These are phyloP conservation scores for Hyaloscypha hepaticicola DNA, from an alignment of 495 filamentous ascomycete species.

Conservation along the genomic window DNA sequence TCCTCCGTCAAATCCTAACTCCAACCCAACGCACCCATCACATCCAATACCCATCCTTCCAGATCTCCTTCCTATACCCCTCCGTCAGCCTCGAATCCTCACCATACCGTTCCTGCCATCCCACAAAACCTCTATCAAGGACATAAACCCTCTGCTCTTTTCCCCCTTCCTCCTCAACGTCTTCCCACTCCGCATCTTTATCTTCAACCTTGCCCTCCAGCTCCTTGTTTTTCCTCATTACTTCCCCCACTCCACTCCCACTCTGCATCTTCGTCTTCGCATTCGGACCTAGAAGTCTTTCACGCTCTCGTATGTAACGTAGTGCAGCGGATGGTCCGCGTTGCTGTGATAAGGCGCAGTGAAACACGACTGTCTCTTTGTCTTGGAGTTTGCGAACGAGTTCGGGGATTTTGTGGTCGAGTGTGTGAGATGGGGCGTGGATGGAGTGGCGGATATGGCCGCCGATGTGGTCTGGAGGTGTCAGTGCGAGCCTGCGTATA, in stretches of 20 bases:
- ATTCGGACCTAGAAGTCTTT: conserved; percentile 40
- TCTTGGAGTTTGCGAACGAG: conserved; percentile 75
- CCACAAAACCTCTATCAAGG: conserved; percentile 81
- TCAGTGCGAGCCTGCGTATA: background rate
- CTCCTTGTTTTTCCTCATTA: conserved; percentile 23
- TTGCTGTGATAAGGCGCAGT: conserved; percentile 92
- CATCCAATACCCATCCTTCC: conserved; percentile 62
- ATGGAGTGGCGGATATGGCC: conserved; percentile 80
- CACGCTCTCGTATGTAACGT: conserved; percentile 64
- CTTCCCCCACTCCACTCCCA: conserved; percentile 20
- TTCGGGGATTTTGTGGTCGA: conserved; percentile 76
- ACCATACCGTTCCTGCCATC: conserved; percentile 89
- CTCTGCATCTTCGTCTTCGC: conserved; percentile 20
- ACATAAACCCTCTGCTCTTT: conserved; percentile 69
- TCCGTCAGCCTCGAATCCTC: conserved; percentile 80
- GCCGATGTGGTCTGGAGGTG: conserved; percentile 73
- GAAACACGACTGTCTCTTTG: conserved; percentile 86
- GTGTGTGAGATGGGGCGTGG: conserved; percentile 70
- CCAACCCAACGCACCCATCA: background rate
- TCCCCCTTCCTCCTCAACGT: conserved; percentile 24
- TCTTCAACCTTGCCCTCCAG: conserved; percentile 43
- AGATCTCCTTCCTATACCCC: conserved; percentile 81
- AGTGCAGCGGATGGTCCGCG: conserved; percentile 72
- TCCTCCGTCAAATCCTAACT: background rate
- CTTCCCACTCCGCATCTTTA: conserved; percentile 34